phyloP scores from a whole-genome alignment of 2,329 filamentous ascomycete species.

The Grosmannia huntii region DNA sequence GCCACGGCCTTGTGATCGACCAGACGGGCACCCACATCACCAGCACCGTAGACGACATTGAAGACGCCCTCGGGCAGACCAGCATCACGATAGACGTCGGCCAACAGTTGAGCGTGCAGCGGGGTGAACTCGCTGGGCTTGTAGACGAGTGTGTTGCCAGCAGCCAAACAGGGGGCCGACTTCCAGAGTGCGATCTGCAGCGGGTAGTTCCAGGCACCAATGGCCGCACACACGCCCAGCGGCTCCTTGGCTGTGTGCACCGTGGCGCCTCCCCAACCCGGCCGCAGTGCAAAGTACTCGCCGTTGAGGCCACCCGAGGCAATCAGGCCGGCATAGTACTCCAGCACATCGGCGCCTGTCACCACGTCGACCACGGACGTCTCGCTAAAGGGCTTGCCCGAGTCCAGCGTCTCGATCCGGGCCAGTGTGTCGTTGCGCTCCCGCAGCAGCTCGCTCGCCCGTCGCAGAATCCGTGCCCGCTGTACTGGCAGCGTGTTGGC shows the following conservation, averaged over 20 bases:
- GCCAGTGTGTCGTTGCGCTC: slow-evolving; percentile 70
- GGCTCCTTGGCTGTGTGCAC: slow-evolving; percentile 24
- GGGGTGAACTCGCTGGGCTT: slow-evolving; percentile 32
- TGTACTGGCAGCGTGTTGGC: slow-evolving; percentile 60
- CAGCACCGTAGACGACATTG: slow-evolving; percentile 28
- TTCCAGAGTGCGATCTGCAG: slow-evolving; percentile 26
- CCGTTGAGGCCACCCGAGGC: slow-evolving; percentile 12
- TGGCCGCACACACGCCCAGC: slow-evolving; percentile 19
- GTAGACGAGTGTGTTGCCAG: slow-evolving; percentile 30
- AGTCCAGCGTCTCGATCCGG: slow-evolving; percentile 68
- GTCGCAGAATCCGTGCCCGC: slow-evolving; percentile 54
- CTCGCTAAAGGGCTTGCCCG: slow-evolving; percentile 75
- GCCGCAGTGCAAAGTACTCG: slow-evolving; percentile 25
- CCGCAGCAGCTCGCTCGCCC: slow-evolving; percentile 61
- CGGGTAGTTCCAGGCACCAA: slow-evolving; percentile 28
- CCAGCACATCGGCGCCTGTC: slow-evolving; percentile 21
- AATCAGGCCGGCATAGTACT: slow-evolving; percentile 26
- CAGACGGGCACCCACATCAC: slow-evolving; percentile 15
- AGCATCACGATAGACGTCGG: slow-evolving; percentile 24
- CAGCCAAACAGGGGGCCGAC: slow-evolving; percentile 27
- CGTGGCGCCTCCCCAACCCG: slow-evolving; percentile 30
- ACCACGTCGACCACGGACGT: slow-evolving; percentile 73
- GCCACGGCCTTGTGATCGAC: slow-evolving; percentile 26
- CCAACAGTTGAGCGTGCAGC: slow-evolving; percentile 22
- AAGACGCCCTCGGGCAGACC: slow-evolving; percentile 32